Evolutionary conservation across 371 early-diverging fungal genomes (phyloP), one percentile per base, ranked within the genome.

Genomic region (Mortierella sp.): DNA sequence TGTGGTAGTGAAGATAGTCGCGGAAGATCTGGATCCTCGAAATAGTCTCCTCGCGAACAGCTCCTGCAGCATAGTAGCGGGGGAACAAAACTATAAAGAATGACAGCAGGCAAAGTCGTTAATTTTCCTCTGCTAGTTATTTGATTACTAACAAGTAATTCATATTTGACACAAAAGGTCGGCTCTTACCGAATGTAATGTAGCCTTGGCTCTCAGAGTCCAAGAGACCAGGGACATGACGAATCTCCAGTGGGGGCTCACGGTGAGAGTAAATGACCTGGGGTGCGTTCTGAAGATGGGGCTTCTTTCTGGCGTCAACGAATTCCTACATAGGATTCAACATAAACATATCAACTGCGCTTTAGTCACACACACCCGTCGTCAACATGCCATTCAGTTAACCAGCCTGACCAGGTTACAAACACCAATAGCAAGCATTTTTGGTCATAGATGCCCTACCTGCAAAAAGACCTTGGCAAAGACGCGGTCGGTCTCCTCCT

Each of bases 1-100:
- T 98, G 83, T 99, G 99, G 86, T 97, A 99, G 82, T 99, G 99
- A 69, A 99, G 91, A 88, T 98, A 99, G 89, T 98, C 97, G 55
- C 99, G 93, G 94, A 98, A 98, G 70, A 96, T 91, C 88, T 97
- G 97, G 73, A 98, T 96, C 74, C 95, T 93, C 55, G 96, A 96
- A 58, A 98, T 97, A 26, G 96, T 95, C 66, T 95, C 94, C 78
- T 95, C 95, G 73, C 96, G 94, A 16, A 90, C 91, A 66, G 94
- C 94, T 10, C 89, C 89, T 47, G 87, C 77, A 7, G 87, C 85
- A 85, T 94, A 97, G 85, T 99, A 97, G 29, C 96, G 93, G 44
- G 98, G 97, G 88, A 97, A 97, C 26, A 99, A 90, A 10, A 99
- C 99, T 97, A 75, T 22, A 7, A 11, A 58, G 9, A 16, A 52